Percentiles rank a stretch among this genome's conserved stretches.
Conservation (phyloP, 129 eudicot genomes). For the Heracleum sosnowskyi region DNA sequence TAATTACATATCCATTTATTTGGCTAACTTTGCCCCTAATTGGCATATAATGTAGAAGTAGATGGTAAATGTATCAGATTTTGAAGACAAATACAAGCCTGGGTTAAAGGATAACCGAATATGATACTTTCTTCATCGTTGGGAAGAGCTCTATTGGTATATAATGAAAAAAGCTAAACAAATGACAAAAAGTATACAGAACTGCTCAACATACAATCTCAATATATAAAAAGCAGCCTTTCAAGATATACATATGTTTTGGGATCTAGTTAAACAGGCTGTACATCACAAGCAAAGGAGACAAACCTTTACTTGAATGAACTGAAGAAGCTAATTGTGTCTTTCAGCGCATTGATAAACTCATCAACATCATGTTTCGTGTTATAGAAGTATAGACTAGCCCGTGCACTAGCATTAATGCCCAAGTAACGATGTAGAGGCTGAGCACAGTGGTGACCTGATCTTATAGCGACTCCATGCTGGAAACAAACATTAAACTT, state of each 20-base stretch:
- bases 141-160: not conserved
- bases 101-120: too few relatives aligned
- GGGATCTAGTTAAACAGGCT: not conserved
- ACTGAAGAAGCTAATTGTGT: constrained; percentile 58
- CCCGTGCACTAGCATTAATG: constrained; percentile 88
- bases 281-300: not conserved
- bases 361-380: constrained; percentile 81
- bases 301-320: constrained; percentile 48
- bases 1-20: too few relatives aligned
- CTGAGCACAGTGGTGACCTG: constrained; percentile 99
- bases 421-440: constrained; percentile 93
- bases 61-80: too few relatives aligned
- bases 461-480: constrained; percentile 98
- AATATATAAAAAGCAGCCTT: not conserved
- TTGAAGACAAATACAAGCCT: too few relatives aligned
- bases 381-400: constrained; percentile 95
- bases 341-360: constrained; percentile 57
- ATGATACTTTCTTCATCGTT: too few relatives aligned
- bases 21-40: too few relatives aligned
- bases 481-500: constrained; percentile 21
- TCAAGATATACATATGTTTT: not conserved
- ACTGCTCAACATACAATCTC: not conserved
- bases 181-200: not conserved
- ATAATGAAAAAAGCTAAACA: not conserved
- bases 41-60: too few relatives aligned